phyloP scores from a whole-genome alignment of 306 rosid genomes.

The Cicer bijugum region DNA sequence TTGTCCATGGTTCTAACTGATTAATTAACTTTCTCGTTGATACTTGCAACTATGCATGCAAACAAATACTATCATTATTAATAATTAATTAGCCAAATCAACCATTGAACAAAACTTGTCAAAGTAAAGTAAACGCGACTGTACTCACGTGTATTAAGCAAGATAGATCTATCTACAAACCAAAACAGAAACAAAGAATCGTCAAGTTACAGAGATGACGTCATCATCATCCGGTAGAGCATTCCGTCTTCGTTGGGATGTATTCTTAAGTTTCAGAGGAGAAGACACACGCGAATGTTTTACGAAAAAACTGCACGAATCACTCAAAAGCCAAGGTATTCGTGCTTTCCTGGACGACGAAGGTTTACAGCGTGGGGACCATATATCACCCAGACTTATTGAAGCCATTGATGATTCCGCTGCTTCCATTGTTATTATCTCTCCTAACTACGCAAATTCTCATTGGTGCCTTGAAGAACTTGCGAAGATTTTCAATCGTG shows the following conservation, averaged over 20 bases:
- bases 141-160: too few relatives aligned
- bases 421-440: constrained; percentile 50
- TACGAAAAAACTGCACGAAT: constrained; percentile 38
- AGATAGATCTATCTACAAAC: too few relatives aligned
- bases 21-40: too few relatives aligned
- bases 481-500: constrained; percentile 26
- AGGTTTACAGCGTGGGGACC: constrained; percentile 46
- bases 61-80: too few relatives aligned
- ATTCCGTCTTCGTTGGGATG: constrained; percentile 44
- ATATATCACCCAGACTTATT: background rate
- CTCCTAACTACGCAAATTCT: constrained; percentile 45
- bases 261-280: constrained; percentile 60
- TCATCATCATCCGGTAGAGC: background rate
- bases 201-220: background rate
- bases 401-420: constrained; percentile 50
- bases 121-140: too few relatives aligned
- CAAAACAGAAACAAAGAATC: background rate
- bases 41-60: too few relatives aligned
- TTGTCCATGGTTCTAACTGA: too few relatives aligned
- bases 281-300: constrained; percentile 44
- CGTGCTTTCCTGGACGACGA: constrained; percentile 52
- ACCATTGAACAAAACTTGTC: too few relatives aligned
- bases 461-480: constrained; percentile 56
- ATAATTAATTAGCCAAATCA: too few relatives aligned
- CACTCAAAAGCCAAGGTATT: constrained; percentile 5